Conservation (phyloP, 805 yeast genomes). For the Saccharomycopsis fibuligera region DNA sequence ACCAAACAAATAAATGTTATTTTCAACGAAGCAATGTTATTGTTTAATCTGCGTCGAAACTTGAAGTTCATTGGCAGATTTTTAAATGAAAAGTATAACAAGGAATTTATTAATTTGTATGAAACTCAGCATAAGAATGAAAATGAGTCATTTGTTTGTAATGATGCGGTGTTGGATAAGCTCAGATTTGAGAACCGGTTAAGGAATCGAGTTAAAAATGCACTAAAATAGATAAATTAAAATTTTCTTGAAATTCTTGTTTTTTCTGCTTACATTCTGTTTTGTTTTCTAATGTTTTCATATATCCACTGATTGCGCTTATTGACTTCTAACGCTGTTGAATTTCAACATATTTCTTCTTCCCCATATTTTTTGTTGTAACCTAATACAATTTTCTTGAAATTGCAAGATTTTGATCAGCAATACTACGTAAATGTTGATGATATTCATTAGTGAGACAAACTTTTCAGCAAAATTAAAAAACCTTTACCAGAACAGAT, state of each 20-base stretch:
- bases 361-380: too few species aligned
- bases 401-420: too few species aligned
- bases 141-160: background rate
- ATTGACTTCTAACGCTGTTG: too few species aligned
- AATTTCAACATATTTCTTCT: too few species aligned
- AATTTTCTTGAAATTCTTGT: constrained; percentile 1
- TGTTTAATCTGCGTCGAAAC: constrained; percentile 23
- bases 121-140: constrained; percentile 6
- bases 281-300: too few species aligned
- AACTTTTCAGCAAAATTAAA: too few species aligned
- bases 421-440: too few species aligned
- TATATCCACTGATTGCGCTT: too few species aligned
- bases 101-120: constrained; percentile 28
- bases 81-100: constrained; percentile 36
- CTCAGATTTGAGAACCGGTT: constrained; percentile 40
- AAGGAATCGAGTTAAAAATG: constrained; percentile 34
- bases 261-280: too few species aligned
- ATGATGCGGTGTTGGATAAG: constrained; percentile 32
- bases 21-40: constrained; percentile 17
- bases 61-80: constrained; percentile 36
- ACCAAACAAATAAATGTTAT: background rate
- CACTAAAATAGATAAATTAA: constrained; percentile 2
- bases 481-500: too few species aligned
- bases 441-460: too few species aligned
- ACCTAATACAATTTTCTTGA: too few species aligned